These are phyloP conservation scores for Hypoxylon fuscum DNA, from an alignment of 495 filamentous ascomycete genomes.

Conservation along the genomic window DNA sequence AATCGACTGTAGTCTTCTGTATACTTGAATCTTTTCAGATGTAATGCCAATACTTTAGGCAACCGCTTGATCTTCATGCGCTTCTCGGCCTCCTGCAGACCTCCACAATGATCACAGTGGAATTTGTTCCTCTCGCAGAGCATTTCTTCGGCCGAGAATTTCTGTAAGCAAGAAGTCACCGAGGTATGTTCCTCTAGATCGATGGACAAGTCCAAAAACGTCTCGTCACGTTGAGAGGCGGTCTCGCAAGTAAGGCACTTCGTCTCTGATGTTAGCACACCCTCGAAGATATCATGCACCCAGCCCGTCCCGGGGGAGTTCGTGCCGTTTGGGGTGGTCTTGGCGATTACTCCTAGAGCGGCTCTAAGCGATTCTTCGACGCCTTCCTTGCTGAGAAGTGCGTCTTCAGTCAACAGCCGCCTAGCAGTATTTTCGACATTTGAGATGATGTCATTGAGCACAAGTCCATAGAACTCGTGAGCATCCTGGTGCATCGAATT, in stretches of 20 bases:
- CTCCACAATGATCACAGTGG: constrained; percentile 96
- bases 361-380: constrained; percentile 52
- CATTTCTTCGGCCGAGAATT: constrained; percentile 99
- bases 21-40: constrained; percentile 97
- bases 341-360: constrained; percentile 54
- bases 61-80: constrained; percentile 98
- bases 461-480: constrained; percentile 93
- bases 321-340: constrained; percentile 49
- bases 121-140: constrained; percentile 98
- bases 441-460: constrained; percentile 95
- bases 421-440: constrained; percentile 87
- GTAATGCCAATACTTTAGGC: constrained; percentile 88
- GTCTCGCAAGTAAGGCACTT: constrained; percentile 97
- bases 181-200: constrained; percentile 96
- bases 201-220: constrained; percentile 94
- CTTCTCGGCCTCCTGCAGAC: constrained; percentile 97
- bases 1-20: constrained; percentile 92
- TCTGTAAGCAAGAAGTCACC: constrained; percentile 91
- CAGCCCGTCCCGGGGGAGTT: constrained; percentile 72
- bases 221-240: constrained; percentile 91
- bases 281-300: constrained; percentile 98
- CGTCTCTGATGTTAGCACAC: constrained; percentile 92
- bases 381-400: constrained; percentile 45
- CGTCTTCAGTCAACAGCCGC: constrained; percentile 60
- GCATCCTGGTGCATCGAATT: constrained; percentile 98